Base-by-base conservation (phyloP, 495 filamentous ascomycete species). In the Poronia punctata region DNA sequence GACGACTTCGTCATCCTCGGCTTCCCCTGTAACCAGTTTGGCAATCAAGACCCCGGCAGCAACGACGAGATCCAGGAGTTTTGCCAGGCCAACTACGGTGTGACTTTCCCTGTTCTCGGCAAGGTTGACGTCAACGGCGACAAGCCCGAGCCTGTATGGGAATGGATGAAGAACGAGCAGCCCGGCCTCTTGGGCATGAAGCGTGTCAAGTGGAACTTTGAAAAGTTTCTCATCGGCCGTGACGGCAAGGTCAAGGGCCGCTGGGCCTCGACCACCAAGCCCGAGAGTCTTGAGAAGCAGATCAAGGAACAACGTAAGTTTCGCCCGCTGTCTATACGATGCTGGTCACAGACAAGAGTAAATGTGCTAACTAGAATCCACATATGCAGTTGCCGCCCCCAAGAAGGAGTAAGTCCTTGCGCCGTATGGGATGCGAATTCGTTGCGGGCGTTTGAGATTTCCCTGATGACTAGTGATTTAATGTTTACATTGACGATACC, bases 11-110 rank as follows among this genome's bases (percentile, higher is more conserved):
- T 72, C 48, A 78, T 99, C 62, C 72, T 99, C 52, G 92, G 90
- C 50, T 96, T 99, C 71, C 92, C 92, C 40, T 96, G 90, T 79
- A 97, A 96, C 72, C 92, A 99, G 65, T 99, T 99, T 70, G 83
- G 80, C 57, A 59, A 60, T 47, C 93, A 97, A 60, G 93, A 97
- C 50, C 89, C 88, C 11, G 88, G 86, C 46, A 69, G 71, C 68
- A 80, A 92, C 64, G 89, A 92, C 49, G 82, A 94, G 24, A 95
- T 97, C 64, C 84, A 93, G 65, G 64, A 67, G 42, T 96, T 98
- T 73, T 95, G 92, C 74, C 80, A 86, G 66, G 21, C 86, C 52
- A 97, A 97, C 75, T 97, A 95, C 66, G 92, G 93, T 58, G 87
- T 97, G 38, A 80, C 73, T 10, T 99, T 99, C 74, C 87, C 90